A percentile compares a stretch with the other conserved stretches of the same genome.
Evolutionary conservation across 2,329 filamentous ascomycete species (phyloP).

Genomic region (Monilinia vaccinii-corymbosi): DNA sequence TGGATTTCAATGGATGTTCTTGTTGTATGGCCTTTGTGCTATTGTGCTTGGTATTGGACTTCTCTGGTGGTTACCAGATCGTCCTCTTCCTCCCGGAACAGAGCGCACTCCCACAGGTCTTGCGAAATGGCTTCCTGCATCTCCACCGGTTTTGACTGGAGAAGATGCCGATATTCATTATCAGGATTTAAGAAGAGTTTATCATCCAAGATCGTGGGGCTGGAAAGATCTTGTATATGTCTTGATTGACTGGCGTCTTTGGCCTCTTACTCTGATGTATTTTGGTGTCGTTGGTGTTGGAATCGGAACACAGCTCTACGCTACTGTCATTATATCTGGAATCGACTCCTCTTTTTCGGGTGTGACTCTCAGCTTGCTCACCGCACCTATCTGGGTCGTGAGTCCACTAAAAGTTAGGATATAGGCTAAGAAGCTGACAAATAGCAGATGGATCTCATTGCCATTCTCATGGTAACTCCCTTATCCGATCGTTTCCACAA

Average conservation of each 20-base stretch:
- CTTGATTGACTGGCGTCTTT: constrained; percentile 77
- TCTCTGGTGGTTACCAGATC: constrained; percentile 86
- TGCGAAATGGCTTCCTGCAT: constrained; percentile 57
- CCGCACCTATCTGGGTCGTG: constrained; percentile 87
- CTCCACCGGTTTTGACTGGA: constrained; percentile 62
- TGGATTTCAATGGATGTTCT: constrained; percentile 88
- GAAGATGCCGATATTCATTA: constrained; percentile 78
- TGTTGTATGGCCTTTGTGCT: constrained; percentile 72
- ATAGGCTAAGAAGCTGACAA: background rate
- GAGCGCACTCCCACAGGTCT: constrained; percentile 35
- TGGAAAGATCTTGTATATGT: constrained; percentile 60
- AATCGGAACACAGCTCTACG: constrained; percentile 82
- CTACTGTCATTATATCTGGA: constrained; percentile 72
- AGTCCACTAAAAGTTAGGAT: constrained; percentile 30
- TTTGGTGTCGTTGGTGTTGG: constrained; percentile 90
- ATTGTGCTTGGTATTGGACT: constrained; percentile 62
- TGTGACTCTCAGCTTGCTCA: constrained; percentile 70
- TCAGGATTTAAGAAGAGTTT: constrained; percentile 70
- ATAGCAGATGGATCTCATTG: constrained; percentile 69
- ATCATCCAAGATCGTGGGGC: constrained; percentile 66
- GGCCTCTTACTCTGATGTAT: constrained; percentile 84
- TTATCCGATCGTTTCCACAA: constrained; percentile 80
- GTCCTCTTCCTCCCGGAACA: constrained; percentile 67
- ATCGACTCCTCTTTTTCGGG: constrained; percentile 67
- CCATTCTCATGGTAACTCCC: constrained; percentile 77